Evolutionary conservation across 179 eudicot species (phyloP).

Genomic region (Spergularia azorica): DNA sequence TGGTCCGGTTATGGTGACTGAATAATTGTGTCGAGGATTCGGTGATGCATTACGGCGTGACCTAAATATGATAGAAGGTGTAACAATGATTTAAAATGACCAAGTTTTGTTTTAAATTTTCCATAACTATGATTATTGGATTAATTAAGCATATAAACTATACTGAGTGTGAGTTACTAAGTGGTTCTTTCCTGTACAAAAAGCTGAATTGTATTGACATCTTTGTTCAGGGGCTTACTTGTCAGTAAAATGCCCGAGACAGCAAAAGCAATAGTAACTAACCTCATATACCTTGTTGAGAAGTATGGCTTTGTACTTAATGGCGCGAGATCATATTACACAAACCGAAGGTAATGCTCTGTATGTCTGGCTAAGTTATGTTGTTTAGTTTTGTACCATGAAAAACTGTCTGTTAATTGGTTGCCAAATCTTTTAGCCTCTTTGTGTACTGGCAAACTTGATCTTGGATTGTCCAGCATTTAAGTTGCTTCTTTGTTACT

Average conservation of each 20-base stretch:
- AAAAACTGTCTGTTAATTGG: background rate
- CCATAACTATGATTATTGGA: background rate
- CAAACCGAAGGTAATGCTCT: conserved; percentile 68
- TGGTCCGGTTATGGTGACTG: background rate
- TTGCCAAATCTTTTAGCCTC: conserved; percentile 7
- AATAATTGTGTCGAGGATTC: background rate
- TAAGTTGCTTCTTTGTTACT: conserved; percentile 20
- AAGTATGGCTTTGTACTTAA: conserved; percentile 76
- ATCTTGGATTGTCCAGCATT: background rate
- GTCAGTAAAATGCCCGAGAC: conserved; percentile 87
- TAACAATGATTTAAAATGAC: background rate
- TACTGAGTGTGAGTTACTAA: background rate
- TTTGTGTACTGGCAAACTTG: background rate
- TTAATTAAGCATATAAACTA: background rate
- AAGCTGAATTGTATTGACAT: background rate
- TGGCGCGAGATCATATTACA: conserved; percentile 94
- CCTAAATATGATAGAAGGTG: background rate
- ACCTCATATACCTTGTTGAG: conserved; percentile 75
- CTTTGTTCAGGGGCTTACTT: conserved; percentile 74
- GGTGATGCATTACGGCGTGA: background rate
- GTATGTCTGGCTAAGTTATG: background rate
- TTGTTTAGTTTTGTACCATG: conserved; percentile 5
- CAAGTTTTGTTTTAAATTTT: background rate
- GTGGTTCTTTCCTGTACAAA: background rate
- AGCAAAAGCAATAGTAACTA: conserved; percentile 82